Conservation (phyloP, 1,284 basidiomycete genomes). For the Cryptococcus wingfieldii region DNA sequence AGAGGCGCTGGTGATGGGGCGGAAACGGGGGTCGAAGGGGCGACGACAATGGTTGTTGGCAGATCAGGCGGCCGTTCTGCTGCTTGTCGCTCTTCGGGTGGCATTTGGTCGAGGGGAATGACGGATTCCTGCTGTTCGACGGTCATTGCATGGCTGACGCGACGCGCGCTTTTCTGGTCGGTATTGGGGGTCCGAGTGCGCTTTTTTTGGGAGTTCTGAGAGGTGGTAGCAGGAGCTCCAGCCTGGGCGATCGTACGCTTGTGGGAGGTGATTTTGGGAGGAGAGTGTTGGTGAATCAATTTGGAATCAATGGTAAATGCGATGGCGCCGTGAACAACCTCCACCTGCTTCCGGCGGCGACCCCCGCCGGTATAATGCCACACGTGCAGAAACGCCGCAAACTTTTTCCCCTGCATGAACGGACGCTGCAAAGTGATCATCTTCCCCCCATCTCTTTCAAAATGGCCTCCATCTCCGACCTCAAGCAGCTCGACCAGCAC, state of each 20-base stretch:
- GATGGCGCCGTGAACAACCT: no score
- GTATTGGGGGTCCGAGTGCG: neutral
- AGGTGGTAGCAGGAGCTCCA: neutral
- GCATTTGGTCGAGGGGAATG: no score
- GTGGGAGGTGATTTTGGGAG: neutral
- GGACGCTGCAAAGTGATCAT: conserved; percentile 22
- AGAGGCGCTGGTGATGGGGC: neutral
- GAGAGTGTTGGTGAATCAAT: no score
- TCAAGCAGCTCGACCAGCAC: conserved; percentile 75
- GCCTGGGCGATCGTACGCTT: neutral
- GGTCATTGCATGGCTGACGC: neutral
- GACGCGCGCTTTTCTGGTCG: neutral
- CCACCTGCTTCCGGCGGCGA: no score
- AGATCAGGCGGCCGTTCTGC: neutral
- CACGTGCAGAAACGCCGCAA: neutral
- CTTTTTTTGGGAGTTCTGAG: no score
- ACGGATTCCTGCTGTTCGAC: neutral
- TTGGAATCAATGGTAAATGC: no score
- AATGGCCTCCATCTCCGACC: conserved; percentile 63
- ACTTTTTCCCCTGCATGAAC: conserved; percentile 10
- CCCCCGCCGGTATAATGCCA: conserved; percentile 6
- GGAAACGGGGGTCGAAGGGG: neutral
- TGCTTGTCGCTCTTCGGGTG: neutral
- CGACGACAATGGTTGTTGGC: neutral
- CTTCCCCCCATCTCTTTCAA: conserved; percentile 18